Base-by-base conservation (phyloP, 805 yeast species). In the Tanozyma kutaoensis region DNA sequence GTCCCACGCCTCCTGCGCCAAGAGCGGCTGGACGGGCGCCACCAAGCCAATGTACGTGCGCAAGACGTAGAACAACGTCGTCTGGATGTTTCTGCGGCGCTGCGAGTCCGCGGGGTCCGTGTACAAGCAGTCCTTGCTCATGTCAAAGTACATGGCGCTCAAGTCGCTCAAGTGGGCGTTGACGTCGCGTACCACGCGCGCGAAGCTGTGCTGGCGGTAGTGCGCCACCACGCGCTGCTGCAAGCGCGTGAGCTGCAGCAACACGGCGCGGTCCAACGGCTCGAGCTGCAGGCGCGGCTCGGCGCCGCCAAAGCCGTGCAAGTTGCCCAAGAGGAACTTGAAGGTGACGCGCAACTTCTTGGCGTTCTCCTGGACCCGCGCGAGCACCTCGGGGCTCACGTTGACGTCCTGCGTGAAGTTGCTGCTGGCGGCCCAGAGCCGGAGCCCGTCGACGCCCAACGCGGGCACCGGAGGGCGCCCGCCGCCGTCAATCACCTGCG, bases 1-100 rank as follows among this genome's bases (percentile, higher is more conserved):
- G 21, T 70, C 69, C 95, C 95, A 86, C 0, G 72, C 84, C 43
- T 91, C 96, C 50, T 91, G 97, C 0, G 88, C 65, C 30, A 86
- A 55, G 3, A 82, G 46, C 1, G 99, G 99, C 21, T 78, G 52
- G 1, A 91, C 70, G 2, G 98, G 97, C 1, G 85, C 64, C 30
- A 88, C 46, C 1, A 81, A 47, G 0, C 80, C 66, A n/a, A 72
- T 48, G 42, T 84, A 79, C 0, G 72, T 62, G 23, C 58, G 59
- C 12, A 84, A 53, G 10, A 81, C 58, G 35, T 72, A 65, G 17
- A 48, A 44, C 27, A 91, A 55, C 0, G 78, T 88, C 3, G 79
- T 73, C 47, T 79, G 88, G 6, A 69, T 65, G 2, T 73, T 55
- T 28, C 67, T 55, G 30, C 94, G 64, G 12, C 66, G 57, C 2